Conservation (phyloP, 2,329 filamentous ascomycete genomes). For the Diaporthe velutina region DNA sequence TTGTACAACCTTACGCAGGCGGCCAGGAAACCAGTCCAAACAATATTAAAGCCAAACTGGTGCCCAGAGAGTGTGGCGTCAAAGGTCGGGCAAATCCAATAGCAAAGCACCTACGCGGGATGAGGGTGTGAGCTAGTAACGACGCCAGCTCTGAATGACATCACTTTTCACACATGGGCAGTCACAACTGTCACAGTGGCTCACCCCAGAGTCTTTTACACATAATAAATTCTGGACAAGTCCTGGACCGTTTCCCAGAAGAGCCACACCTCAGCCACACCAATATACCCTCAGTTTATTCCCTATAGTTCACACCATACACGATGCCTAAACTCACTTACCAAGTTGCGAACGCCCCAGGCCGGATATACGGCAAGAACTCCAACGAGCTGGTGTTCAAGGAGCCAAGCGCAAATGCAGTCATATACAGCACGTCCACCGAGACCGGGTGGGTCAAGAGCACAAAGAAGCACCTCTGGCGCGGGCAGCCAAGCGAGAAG, state of each 20-base stretch:
- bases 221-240: background rate
- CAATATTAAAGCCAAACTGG: background rate
- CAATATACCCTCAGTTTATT: background rate
- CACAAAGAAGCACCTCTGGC: conserved; percentile 38
- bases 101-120: no score
- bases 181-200: background rate
- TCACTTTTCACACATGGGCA: background rate
- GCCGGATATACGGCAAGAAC: conserved; percentile 38
- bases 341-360: conserved; percentile 34
- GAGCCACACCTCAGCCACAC: conserved; percentile 21
- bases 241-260: background rate
- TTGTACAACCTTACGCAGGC: no score
- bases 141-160: conserved; percentile 11
- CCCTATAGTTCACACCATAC: background rate
- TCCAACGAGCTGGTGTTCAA: conserved; percentile 39
- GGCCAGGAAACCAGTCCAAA: no score
- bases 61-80: background rate
- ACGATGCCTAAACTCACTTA: conserved; percentile 36
- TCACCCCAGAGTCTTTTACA: background rate
- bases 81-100: background rate
- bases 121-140: conserved; percentile 24
- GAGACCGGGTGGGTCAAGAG: conserved; percentile 21
- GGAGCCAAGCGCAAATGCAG: conserved; percentile 33
- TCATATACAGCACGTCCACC: conserved; percentile 39
- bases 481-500: conserved; percentile 35